Percentiles rank a stretch among this genome's conserved stretches.
Conservation (phyloP, 1,284 basidiomycete genomes). For the Heliocybe sulcata region DNA sequence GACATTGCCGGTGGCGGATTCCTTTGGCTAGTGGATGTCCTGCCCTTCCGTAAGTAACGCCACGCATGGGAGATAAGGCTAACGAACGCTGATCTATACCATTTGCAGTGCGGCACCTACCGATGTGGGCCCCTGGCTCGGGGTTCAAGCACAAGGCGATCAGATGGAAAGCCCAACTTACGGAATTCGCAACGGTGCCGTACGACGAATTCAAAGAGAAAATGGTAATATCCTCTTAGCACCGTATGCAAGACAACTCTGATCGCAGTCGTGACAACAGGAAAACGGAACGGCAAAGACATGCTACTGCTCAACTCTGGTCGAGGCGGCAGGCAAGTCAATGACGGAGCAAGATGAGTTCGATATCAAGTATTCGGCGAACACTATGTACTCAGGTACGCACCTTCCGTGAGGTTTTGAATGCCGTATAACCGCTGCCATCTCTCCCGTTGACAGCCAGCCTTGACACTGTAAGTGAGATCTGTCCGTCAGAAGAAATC, state of each 20-base stretch:
- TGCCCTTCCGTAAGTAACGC: constrained; percentile 32
- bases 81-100: not conserved
- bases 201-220: constrained; percentile 23
- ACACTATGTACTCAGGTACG: constrained; percentile 53
- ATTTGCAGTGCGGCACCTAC: constrained; percentile 28
- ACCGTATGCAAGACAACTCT: constrained; percentile 26
- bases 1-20: constrained; percentile 14
- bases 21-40: constrained; percentile 17
- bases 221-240: constrained; percentile 12
- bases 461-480: constrained; percentile 45
- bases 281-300: not conserved
- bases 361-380: constrained; percentile 65
- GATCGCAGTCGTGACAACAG: constrained; percentile 16
- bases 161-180: constrained; percentile 23
- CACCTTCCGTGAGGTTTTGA: not conserved
- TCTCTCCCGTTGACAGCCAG: constrained; percentile 24
- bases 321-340: constrained; percentile 15
- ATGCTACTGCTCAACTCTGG: constrained; percentile 10
- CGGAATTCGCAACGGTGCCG: constrained; percentile 23
- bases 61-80: constrained; percentile 25
- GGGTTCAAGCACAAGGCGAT: constrained; percentile 40
- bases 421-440: not conserved
- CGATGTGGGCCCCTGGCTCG: constrained; percentile 39
- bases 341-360: constrained; percentile 31
- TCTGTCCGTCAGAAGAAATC: not conserved